phyloP scores from a whole-genome alignment of 2,329 filamentous ascomycete genomes.

The Pleoardoris graminearum region DNA sequence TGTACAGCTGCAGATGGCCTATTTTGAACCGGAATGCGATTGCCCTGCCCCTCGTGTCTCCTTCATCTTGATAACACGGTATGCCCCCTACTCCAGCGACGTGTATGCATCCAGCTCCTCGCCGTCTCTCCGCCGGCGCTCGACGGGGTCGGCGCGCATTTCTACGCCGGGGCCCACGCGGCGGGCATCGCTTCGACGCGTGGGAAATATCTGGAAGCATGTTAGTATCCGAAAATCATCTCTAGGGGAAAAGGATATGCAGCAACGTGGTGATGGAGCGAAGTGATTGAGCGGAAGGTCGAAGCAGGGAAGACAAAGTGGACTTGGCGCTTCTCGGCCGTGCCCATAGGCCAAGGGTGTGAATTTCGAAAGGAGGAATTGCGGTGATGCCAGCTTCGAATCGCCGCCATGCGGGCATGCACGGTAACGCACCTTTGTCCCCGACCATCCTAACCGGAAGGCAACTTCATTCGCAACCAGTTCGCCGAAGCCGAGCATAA shows the following conservation, averaged over 20 bases:
- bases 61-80: too few relatives aligned
- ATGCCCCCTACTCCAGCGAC: slow-evolving; percentile 62
- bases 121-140: slow-evolving; percentile 55
- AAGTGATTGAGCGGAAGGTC: too few relatives aligned
- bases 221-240: neutral
- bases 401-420: too few relatives aligned
- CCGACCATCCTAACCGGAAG: slow-evolving; percentile 89
- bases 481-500: slow-evolving; percentile 98
- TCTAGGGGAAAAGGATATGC: neutral
- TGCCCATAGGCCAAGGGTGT: too few relatives aligned
- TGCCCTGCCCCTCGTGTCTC: too few relatives aligned
- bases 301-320: too few relatives aligned
- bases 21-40: too few relatives aligned
- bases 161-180: slow-evolving; percentile 82
- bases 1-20: slow-evolving; percentile 12
- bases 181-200: slow-evolving; percentile 58
- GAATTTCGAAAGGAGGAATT: too few relatives aligned
- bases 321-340: too few relatives aligned
- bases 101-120: slow-evolving; percentile 67
- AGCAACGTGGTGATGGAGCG: too few relatives aligned
- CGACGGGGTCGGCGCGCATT: slow-evolving; percentile 67
- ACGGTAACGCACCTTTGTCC: slow-evolving; percentile 87
- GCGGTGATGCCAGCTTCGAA: too few relatives aligned
- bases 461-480: slow-evolving; percentile 95
- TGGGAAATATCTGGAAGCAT: slow-evolving; percentile 58